Conservation (phyloP, 176 grass and related monocot species). For the Elymus sibiricus region DNA sequence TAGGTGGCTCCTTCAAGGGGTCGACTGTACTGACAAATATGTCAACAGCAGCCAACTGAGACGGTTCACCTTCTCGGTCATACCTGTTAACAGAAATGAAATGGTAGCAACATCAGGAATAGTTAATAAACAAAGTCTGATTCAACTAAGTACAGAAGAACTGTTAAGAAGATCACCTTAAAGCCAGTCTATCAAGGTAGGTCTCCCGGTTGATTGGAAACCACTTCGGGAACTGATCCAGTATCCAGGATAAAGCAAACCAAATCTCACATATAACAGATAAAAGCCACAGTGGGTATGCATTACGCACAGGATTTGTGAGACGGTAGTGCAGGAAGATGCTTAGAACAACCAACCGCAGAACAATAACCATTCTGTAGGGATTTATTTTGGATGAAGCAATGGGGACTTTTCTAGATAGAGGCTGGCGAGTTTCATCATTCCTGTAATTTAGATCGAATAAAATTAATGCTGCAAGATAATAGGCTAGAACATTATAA, state of each 20-base stretch:
- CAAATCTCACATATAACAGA: constrained; percentile 99
- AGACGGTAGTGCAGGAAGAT: constrained; percentile 98
- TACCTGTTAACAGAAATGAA: constrained; percentile 57
- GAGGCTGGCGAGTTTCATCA: constrained; percentile 96
- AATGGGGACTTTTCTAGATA: constrained; percentile 93
- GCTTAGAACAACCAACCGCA: constrained; percentile 85
- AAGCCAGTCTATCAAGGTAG: constrained; percentile 95
- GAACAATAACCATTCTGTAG: constrained; percentile 97
- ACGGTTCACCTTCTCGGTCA: constrained; percentile 96
- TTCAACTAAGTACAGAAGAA: constrained; percentile 13
- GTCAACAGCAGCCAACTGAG: constrained; percentile 97
- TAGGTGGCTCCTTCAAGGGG: constrained; percentile 95
- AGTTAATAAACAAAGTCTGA: constrained; percentile 9
- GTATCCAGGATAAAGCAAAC: constrained; percentile 98
- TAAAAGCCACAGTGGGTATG: constrained; percentile 77
- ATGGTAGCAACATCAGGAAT: constrained; percentile 18
- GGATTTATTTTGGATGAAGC: constrained; percentile 96
- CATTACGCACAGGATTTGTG: constrained; percentile 94
- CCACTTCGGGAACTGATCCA: constrained; percentile 99
- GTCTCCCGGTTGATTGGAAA: constrained; percentile 97
- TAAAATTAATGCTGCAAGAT: constrained; percentile 18
- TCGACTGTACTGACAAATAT: constrained; percentile 99
- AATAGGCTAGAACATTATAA: not conserved
- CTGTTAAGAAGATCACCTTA: constrained; percentile 66
- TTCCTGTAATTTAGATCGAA: constrained; percentile 66